phyloP scores from a whole-genome alignment of 768 basidiomycete species.

The Leccinum longicurvipes region DNA sequence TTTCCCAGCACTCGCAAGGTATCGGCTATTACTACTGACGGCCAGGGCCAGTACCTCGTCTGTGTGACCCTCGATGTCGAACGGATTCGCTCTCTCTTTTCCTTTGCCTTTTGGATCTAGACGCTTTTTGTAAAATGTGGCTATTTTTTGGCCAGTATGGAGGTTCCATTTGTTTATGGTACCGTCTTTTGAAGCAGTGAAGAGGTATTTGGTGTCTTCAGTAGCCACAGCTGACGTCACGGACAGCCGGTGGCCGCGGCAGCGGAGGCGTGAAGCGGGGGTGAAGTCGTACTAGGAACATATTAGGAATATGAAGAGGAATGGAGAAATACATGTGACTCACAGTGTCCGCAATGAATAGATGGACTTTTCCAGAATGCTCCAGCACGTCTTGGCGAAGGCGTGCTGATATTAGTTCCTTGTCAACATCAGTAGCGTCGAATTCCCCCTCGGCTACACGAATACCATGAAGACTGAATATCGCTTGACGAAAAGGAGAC shows the following conservation, averaged over 20 bases:
- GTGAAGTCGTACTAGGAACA: conserved; percentile 54
- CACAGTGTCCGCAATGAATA: conserved; percentile 75
- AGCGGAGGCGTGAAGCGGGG: conserved; percentile 46
- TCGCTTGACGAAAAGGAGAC: conserved; percentile 21
- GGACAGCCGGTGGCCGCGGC: conserved; percentile 71
- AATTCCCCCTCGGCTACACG: conserved; percentile 74
- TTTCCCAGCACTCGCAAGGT: conserved; percentile 82
- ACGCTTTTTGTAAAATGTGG: conserved; percentile 59
- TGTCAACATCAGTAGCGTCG: conserved; percentile 95
- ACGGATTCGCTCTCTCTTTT: conserved; percentile 51
- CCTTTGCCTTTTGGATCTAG: conserved; percentile 48
- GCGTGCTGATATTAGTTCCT: conserved; percentile 85
- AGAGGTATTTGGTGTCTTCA: conserved; percentile 70
- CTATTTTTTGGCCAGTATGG: conserved; percentile 53
- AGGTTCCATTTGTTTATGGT: conserved; percentile 85
- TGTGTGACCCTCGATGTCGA: conserved; percentile 68
- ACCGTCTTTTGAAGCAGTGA: conserved; percentile 89
- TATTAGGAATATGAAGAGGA: neutral
- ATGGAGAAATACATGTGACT: conserved; percentile 20
- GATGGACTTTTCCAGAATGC: conserved; percentile 82
- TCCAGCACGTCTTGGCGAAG: conserved; percentile 91
- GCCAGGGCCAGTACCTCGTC: conserved; percentile 86
- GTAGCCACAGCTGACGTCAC: conserved; percentile 81
- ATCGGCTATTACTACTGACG: conserved; percentile 79
- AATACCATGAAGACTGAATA: neutral